Conservation (phyloP, 1,139 yeast species). For the Geotrichum phurueaensis region DNA sequence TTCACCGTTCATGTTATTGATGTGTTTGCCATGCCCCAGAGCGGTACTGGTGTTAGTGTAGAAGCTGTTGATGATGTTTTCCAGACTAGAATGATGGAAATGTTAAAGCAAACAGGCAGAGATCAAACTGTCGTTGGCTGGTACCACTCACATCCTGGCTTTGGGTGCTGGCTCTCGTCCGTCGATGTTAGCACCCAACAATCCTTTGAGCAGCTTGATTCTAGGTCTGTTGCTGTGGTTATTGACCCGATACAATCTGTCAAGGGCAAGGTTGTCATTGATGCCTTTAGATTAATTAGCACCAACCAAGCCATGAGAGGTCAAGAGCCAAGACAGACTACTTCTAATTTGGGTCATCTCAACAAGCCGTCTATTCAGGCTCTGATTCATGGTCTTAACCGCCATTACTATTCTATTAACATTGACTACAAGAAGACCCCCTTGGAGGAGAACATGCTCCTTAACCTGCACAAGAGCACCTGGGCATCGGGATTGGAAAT, state of each 20-base stretch:
- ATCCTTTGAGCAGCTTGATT: slow-evolving; percentile 91
- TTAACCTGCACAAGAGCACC: slow-evolving; percentile 88
- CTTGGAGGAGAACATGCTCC: slow-evolving; percentile 87
- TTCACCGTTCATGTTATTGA: slow-evolving; percentile 95
- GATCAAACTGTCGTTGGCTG: slow-evolving; percentile 98
- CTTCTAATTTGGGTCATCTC: slow-evolving; percentile 90
- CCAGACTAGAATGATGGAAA: slow-evolving; percentile 99
- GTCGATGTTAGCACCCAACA: slow-evolving; percentile 98
- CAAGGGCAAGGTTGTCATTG: slow-evolving; percentile 97
- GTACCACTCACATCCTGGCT: slow-evolving; percentile 99
- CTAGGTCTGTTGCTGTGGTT: slow-evolving; percentile 94
- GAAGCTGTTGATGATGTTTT: slow-evolving; percentile 99
- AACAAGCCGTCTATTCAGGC: slow-evolving; percentile 98
- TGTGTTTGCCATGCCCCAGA: slow-evolving; percentile 98
- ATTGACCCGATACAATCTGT: slow-evolving; percentile 98
- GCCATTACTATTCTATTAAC: slow-evolving; percentile 92
- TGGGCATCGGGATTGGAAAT: slow-evolving; percentile 93
- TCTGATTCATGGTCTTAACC: slow-evolving; percentile 90
- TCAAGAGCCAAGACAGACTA: slow-evolving; percentile 96
- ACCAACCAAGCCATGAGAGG: slow-evolving; percentile 89
- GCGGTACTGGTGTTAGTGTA: slow-evolving; percentile 93
- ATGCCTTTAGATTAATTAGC: slow-evolving; percentile 92
- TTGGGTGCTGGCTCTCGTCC: slow-evolving; percentile 96
- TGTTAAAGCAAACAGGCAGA: slow-evolving; percentile 96
- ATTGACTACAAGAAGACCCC: slow-evolving; percentile 92